These are phyloP conservation scores for Aegilops speltoides DNA, from an alignment of 176 grass and related monocot genomes.

Conservation along the genomic window DNA sequence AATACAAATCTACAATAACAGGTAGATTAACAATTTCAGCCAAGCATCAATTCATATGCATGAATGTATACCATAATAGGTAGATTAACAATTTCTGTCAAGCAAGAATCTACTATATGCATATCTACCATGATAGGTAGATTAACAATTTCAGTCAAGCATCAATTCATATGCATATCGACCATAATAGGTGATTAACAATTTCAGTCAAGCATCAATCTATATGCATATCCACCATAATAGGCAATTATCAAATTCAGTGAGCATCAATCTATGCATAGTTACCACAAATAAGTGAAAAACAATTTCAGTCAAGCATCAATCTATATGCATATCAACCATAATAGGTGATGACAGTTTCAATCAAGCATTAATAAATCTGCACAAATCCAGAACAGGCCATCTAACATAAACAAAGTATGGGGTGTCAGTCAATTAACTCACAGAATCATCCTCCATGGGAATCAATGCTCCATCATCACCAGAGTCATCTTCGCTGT, in stretches of 20 bases:
- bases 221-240: background rate
- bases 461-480: too few species aligned
- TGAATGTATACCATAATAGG: too few species aligned
- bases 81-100: too few species aligned
- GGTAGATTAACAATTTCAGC: too few species aligned
- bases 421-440: background rate
- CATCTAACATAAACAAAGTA: background rate
- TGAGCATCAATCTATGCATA: background rate
- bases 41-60: too few species aligned
- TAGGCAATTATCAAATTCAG: background rate
- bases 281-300: background rate
- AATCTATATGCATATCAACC: background rate
- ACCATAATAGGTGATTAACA: too few species aligned
- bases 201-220: too few species aligned
- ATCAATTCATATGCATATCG: too few species aligned
- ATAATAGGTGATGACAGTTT: background rate
- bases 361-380: background rate
- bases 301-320: background rate
- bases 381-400: background rate
- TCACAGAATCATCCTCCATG: conserved; percentile 32
- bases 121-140: too few species aligned
- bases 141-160: too few species aligned
- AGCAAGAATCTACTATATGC: too few species aligned
- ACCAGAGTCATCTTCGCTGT: conserved; percentile 14
- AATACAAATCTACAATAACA: too few species aligned